phyloP scores from a whole-genome alignment of 2,329 filamentous ascomycete genomes.

The Ophiostoma angusticollis region DNA sequence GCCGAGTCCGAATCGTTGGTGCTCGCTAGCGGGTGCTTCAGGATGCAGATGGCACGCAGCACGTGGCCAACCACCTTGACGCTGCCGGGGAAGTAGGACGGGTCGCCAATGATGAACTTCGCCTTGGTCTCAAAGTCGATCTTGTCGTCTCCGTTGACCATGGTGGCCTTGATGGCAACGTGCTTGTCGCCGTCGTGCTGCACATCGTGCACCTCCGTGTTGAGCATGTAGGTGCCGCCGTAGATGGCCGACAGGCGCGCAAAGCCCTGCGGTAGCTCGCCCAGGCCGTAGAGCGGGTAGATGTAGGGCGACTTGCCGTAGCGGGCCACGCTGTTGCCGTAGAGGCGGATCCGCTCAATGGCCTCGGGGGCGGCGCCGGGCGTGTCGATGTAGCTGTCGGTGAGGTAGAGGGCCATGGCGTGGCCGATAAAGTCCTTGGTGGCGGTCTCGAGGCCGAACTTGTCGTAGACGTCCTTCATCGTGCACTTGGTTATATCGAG shows the following conservation, averaged over 20 bases:
- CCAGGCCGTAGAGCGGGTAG: conserved; percentile 95
- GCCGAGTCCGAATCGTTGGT: conserved; percentile 81
- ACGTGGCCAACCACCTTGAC: conserved; percentile 79
- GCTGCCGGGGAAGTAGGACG: conserved; percentile 90
- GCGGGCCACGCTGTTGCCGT: conserved; percentile 92
- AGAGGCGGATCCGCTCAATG: conserved; percentile 84
- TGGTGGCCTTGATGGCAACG: conserved; percentile 93
- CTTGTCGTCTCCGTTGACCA: conserved; percentile 69
- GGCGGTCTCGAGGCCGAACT: conserved; percentile 79
- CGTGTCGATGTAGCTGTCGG: conserved; percentile 70
- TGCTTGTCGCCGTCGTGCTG: conserved; percentile 75
- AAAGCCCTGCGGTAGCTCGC: conserved; percentile 94
- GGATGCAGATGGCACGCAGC: conserved; percentile 90
- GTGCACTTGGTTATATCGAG: conserved; percentile 66
- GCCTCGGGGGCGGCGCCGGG: conserved; percentile 67
- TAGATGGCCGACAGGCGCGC: conserved; percentile 96
- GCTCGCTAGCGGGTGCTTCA: conserved; percentile 86
- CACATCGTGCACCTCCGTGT: conserved; percentile 85
- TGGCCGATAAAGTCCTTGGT: conserved; percentile 96
- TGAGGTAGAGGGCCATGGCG: conserved; percentile 92
- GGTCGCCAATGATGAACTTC: conserved; percentile 91
- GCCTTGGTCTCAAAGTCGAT: conserved; percentile 96
- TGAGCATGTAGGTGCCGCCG: conserved; percentile 98
- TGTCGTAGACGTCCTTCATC: conserved; percentile 99
- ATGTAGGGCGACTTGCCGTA: conserved; percentile 99